phyloP scores from a whole-genome alignment of 257 asterid species.

The Leptodermis oblonga region DNA sequence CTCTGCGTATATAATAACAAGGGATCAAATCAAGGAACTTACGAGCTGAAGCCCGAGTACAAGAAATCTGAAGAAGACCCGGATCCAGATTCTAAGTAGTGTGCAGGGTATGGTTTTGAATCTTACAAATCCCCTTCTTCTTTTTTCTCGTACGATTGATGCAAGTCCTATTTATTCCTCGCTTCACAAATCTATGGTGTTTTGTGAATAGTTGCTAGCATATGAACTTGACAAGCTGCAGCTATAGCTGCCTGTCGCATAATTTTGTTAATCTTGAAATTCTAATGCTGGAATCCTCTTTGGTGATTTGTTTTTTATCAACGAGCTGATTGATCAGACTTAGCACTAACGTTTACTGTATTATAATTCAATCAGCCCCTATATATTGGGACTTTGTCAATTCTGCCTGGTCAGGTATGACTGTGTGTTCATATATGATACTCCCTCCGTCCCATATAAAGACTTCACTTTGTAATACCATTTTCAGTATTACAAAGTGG shows the following conservation, averaged over 20 bases:
- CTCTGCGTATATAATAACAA: slow-evolving; percentile 81
- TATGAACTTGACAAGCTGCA: slow-evolving; percentile 1
- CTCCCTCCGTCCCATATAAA: too few relatives aligned
- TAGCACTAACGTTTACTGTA: too few relatives aligned
- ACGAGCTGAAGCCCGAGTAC: slow-evolving; percentile 88
- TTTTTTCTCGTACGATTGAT: neutral
- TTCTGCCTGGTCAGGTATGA: too few relatives aligned
- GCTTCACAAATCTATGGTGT: neutral
- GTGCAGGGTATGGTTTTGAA: neutral
- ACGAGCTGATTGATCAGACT: neutral
- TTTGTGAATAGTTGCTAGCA: slow-evolving; percentile 2
- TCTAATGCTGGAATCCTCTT: neutral
- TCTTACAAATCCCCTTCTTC: neutral
- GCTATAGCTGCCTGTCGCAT: neutral
- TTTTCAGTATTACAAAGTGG: too few relatives aligned
- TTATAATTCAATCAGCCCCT: too few relatives aligned
- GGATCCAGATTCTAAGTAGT: slow-evolving; percentile 27
- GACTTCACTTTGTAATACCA: too few relatives aligned
- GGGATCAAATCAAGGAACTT: slow-evolving; percentile 88
- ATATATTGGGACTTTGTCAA: too few relatives aligned
- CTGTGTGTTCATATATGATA: too few relatives aligned
- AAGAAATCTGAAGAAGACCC: slow-evolving; percentile 49
- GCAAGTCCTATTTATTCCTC: neutral
- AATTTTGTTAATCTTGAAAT: neutral
- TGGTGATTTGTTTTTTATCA: neutral